Conservation (phyloP, 306 rosid species). For the Hippophae rhamnoides region DNA sequence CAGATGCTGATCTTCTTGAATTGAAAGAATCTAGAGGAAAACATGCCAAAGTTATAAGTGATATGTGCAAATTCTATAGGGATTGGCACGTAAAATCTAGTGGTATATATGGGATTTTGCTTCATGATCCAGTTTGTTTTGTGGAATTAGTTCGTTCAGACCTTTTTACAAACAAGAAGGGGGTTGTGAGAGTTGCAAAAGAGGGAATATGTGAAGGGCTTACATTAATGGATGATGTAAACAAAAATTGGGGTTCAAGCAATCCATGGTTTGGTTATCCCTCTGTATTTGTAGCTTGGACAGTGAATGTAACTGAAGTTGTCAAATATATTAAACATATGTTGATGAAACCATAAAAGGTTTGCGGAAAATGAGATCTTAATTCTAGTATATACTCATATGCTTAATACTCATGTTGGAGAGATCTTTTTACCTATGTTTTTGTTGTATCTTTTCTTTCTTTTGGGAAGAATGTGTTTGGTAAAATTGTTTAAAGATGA, state of each 20-base stretch:
- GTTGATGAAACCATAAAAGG: slow-evolving; percentile 53
- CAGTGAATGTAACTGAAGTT: slow-evolving; percentile 64
- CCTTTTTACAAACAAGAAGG: slow-evolving; percentile 74
- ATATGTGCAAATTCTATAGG: slow-evolving; percentile 78
- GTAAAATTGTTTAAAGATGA: too few species aligned
- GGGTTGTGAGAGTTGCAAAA: slow-evolving; percentile 95
- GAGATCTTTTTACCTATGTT: too few species aligned
- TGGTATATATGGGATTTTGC: slow-evolving; percentile 74
- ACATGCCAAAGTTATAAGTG: slow-evolving; percentile 40
- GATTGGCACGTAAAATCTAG: slow-evolving; percentile 91
- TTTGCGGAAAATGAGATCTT: background rate
- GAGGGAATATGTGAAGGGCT: slow-evolving; percentile 88
- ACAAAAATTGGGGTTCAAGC: slow-evolving; percentile 75
- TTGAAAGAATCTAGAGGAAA: slow-evolving; percentile 77
- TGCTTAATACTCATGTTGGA: slow-evolving; percentile 2
- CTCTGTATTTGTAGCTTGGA: slow-evolving; percentile 85
- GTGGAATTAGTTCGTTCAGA: slow-evolving; percentile 83
- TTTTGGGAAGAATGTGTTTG: too few species aligned
- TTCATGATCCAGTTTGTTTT: slow-evolving; percentile 85
- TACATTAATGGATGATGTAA: slow-evolving; percentile 89
- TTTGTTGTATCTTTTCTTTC: too few species aligned
- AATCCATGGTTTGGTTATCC: slow-evolving; percentile 84
- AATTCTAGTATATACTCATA: slow-evolving; percentile 7
- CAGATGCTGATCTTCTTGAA: slow-evolving; percentile 76
- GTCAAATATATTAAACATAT: slow-evolving; percentile 36